Evolutionary conservation across 2,329 filamentous ascomycete species (phyloP).

Genomic region (Verticillium longisporum): DNA sequence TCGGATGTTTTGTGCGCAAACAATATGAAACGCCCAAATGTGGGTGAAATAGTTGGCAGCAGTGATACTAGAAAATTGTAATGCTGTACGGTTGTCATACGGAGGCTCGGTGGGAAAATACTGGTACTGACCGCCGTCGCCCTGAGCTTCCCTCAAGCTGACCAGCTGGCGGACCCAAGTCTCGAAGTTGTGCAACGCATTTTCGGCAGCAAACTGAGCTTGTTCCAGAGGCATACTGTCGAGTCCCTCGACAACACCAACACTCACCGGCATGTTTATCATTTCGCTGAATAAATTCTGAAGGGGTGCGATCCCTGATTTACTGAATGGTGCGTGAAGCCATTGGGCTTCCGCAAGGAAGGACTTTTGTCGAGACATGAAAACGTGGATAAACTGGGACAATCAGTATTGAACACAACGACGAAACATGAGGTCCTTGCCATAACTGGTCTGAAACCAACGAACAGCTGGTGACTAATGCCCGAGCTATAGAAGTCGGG

Average conservation of each 20-base stretch:
- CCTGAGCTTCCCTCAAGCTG: conserved; percentile 7
- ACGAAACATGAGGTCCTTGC: conserved; percentile 15
- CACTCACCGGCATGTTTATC: conserved; percentile 19
- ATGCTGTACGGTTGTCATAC: not conserved
- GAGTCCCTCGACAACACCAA: conserved; percentile 15
- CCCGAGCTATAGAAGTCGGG: conserved; percentile 23
- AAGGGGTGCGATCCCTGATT: conserved; percentile 17
- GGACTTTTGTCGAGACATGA: conserved; percentile 18
- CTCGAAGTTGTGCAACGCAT: not conserved
- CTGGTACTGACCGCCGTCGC: not conserved
- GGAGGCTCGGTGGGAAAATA: not conserved
- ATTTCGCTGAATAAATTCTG: conserved; percentile 23
- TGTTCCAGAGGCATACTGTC: not conserved
- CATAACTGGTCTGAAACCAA: conserved; percentile 30
- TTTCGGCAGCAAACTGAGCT: not conserved
- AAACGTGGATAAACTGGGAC: conserved; percentile 20
- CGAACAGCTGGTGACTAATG: conserved; percentile 26
- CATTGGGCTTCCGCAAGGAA: conserved; percentile 23
- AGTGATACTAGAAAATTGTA: conserved; percentile 27
- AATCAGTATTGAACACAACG: not conserved
- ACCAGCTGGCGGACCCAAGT: not conserved
- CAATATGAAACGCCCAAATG: conserved; percentile 27
- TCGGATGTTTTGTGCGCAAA: conserved; percentile 23
- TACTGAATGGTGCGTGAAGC: conserved; percentile 22
- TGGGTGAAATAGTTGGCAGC: conserved; percentile 29